Evolutionary conservation across 371 early-diverging fungal genomes (phyloP).

Genomic region (Coemansia sp.): DNA sequence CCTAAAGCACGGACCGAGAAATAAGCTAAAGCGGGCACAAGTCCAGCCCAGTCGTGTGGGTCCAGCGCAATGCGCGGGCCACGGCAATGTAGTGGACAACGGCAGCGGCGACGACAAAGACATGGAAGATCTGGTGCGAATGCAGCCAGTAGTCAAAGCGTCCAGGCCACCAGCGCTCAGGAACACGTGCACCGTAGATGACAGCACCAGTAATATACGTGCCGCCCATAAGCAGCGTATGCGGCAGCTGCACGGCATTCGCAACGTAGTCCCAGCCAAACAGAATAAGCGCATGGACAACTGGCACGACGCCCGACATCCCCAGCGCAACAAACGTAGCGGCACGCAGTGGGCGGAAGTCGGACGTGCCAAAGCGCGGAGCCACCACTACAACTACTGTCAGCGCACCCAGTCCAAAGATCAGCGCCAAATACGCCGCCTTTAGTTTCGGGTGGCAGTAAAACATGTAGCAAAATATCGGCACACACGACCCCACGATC

Average conservation of each 20-base stretch:
- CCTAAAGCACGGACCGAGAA: neutral
- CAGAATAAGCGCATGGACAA: conserved; percentile 62
- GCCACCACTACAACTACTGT: conserved; percentile 58
- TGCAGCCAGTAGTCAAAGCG: conserved; percentile 64
- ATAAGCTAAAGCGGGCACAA: conserved; percentile 10
- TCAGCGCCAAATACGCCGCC: conserved; percentile 63
- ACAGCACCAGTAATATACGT: conserved; percentile 81
- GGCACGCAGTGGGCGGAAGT: conserved; percentile 78
- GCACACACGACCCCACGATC: conserved; percentile 76
- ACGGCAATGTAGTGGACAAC: conserved; percentile 78
- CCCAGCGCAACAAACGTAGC: conserved; percentile 78
- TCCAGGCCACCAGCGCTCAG: conserved; percentile 69
- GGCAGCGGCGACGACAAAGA: conserved; percentile 80
- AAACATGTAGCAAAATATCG: conserved; percentile 72
- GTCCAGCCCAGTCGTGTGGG: conserved; percentile 34
- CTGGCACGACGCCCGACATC: conserved; percentile 72
- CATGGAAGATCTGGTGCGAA: conserved; percentile 86
- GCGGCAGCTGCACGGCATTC: conserved; percentile 47
- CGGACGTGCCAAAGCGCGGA: conserved; percentile 67
- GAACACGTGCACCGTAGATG: conserved; percentile 75
- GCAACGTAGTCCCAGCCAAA: conserved; percentile 69
- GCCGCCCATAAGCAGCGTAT: conserved; percentile 68
- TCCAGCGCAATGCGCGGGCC: conserved; percentile 59
- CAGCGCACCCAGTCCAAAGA: conserved; percentile 62
- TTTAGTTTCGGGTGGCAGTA: conserved; percentile 64